A percentile compares a stretch with the other conserved stretches of the same genome.
phyloP scores from a whole-genome alignment of 495 filamentous ascomycete genomes.

The Podospora anserina region DNA sequence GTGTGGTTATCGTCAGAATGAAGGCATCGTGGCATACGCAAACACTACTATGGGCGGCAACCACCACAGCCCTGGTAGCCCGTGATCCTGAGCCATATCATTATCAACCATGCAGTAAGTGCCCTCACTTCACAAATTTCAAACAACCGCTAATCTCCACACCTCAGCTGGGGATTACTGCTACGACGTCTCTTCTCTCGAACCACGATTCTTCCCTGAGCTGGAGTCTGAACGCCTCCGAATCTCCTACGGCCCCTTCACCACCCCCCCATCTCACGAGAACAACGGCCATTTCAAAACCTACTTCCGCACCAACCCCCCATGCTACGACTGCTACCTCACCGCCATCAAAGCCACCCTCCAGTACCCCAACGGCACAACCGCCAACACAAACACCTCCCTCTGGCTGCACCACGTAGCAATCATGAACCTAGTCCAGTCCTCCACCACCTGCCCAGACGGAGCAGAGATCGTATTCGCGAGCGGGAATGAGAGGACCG shows the following conservation, averaged over 20 bases:
- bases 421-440: slow-evolving; percentile 15
- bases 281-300: slow-evolving; percentile 18
- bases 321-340: slow-evolving; percentile 31
- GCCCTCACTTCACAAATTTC: not conserved
- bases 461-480: slow-evolving; percentile 15
- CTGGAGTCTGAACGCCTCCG: slow-evolving; percentile 19
- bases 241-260: slow-evolving; percentile 29
- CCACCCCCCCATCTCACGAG: slow-evolving; percentile 14
- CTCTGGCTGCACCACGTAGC: slow-evolving; percentile 31
- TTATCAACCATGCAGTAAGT: slow-evolving; percentile 4
- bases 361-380: slow-evolving; percentile 28
- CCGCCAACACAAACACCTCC: slow-evolving; percentile 28
- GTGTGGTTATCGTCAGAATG: not conserved
- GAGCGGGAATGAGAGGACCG: slow-evolving; percentile 27
- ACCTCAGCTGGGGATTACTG: not conserved
- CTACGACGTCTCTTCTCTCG: not conserved
- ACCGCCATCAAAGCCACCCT: slow-evolving; percentile 24
- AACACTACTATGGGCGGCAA: not conserved
- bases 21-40: not conserved
- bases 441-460: slow-evolving; percentile 10
- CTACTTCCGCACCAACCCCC: slow-evolving; percentile 12
- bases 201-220: slow-evolving; percentile 25
- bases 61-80: not conserved
- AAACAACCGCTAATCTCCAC: not conserved
- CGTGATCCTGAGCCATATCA: not conserved